phyloP scores from a whole-genome alignment of 306 rosid genomes.

The Cicer chorassanicum region DNA sequence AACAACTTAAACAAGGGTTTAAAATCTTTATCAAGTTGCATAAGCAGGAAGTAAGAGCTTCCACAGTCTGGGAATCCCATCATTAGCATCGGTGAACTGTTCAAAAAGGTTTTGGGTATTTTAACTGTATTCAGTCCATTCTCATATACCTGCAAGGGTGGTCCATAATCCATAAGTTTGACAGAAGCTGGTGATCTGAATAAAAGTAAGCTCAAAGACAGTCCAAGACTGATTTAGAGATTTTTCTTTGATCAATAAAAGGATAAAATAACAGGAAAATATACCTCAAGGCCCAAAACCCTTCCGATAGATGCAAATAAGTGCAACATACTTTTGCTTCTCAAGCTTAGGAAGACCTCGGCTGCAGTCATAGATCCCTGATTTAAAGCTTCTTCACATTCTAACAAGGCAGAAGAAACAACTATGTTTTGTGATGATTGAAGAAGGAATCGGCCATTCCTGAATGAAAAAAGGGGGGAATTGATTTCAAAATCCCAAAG shows the following conservation, averaged over 20 bases:
- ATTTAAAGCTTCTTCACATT: conserved; percentile 94
- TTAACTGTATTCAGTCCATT: conserved; percentile 74
- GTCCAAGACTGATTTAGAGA: conserved; percentile 31
- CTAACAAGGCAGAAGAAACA: conserved; percentile 62
- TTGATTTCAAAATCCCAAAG: conserved; percentile 34
- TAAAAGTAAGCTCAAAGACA: conserved; percentile 36
- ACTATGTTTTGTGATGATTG: conserved; percentile 77
- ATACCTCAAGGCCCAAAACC: conserved; percentile 93
- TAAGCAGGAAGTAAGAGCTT: conserved; percentile 78
- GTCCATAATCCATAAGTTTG: conserved; percentile 38
- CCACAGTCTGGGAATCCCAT: conserved; percentile 98
- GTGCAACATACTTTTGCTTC: conserved; percentile 91
- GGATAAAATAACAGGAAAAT: conserved; percentile 27
- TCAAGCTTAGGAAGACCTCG: conserved; percentile 84
- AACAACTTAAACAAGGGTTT: conserved; percentile 88
- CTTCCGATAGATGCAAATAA: conserved; percentile 88
- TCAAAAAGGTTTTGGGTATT: conserved; percentile 71
- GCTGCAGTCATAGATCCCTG: conserved; percentile 89
- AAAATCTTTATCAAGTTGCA: conserved; percentile 94
- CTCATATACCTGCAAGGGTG: conserved; percentile 78
- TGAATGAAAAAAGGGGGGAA: conserved; percentile 48
- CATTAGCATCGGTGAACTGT: conserved; percentile 75
- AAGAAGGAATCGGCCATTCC: conserved; percentile 95
- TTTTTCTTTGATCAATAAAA: conserved; percentile 1
- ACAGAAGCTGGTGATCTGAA: conserved; percentile 27